These are phyloP conservation scores for Podila minutissima DNA, from an alignment of 192 early-diverging fungal species.

Conservation along the genomic window DNA sequence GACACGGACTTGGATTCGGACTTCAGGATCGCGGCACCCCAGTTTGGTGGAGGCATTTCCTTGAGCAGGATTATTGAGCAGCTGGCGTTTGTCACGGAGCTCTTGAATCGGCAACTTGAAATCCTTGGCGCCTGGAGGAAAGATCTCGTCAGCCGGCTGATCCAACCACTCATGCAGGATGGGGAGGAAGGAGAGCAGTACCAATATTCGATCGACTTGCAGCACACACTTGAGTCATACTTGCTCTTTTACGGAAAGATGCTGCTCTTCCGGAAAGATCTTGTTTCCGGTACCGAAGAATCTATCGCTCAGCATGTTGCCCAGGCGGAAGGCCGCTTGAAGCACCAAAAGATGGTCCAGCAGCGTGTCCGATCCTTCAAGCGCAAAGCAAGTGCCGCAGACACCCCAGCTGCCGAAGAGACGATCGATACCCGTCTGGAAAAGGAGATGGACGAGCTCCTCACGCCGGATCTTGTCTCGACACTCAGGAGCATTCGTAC, in stretches of 20 bases:
- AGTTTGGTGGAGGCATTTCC: constrained; percentile 28
- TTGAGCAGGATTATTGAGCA: constrained; percentile 33
- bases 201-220: constrained; percentile 35
- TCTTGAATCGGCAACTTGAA: constrained; percentile 45
- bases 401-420: neutral
- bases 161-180: constrained; percentile 35
- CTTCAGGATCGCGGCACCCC: constrained; percentile 2
- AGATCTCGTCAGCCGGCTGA: constrained; percentile 32
- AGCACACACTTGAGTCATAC: constrained; percentile 40
- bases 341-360: constrained; percentile 17
- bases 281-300: constrained; percentile 19
- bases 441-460: constrained; percentile 25
- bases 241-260: constrained; percentile 24
- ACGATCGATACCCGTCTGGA: constrained; percentile 22
- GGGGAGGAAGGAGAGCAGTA: constrained; percentile 43
- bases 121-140: constrained; percentile 45
- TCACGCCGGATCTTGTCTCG: constrained; percentile 5
- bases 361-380: constrained; percentile 21
- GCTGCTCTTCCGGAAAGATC: constrained; percentile 18
- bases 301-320: constrained; percentile 8
- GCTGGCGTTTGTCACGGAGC: constrained; percentile 15
- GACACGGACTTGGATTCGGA: neutral
- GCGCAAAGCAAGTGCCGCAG: constrained; percentile 10
- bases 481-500: constrained; percentile 21
- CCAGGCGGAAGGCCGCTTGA: neutral